phyloP scores from a whole-genome alignment of 2,329 filamentous ascomycete species.

The Neurospora crassa region DNA sequence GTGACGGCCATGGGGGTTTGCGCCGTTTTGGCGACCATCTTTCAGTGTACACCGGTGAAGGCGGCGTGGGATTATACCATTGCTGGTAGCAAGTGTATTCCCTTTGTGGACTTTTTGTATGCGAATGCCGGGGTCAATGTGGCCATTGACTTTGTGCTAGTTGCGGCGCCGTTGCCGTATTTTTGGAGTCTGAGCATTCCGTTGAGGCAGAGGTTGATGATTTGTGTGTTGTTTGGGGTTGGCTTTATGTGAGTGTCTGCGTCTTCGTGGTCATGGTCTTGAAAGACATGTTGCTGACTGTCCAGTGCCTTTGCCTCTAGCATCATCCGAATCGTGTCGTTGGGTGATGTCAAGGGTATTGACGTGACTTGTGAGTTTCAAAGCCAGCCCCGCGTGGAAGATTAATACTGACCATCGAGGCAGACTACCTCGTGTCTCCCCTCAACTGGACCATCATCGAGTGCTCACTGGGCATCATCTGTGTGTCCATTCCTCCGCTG shows the following conservation, averaged over 20 bases:
- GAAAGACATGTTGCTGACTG: not conserved
- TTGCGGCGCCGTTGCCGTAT: slow-evolving; percentile 20
- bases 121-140: slow-evolving; percentile 22
- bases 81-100: slow-evolving; percentile 15
- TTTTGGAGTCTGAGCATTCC: slow-evolving; percentile 22
- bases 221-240: slow-evolving; percentile 21
- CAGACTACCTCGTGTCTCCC: slow-evolving; percentile 21
- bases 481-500: slow-evolving; percentile 25
- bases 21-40: slow-evolving; percentile 19
- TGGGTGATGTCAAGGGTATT: slow-evolving; percentile 16
- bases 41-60: slow-evolving; percentile 19
- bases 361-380: slow-evolving; percentile 22
- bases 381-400: not conserved
- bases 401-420: not conserved
- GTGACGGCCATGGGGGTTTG: slow-evolving; percentile 18
- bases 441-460: slow-evolving; percentile 25
- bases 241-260: slow-evolving; percentile 21
- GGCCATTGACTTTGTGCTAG: slow-evolving; percentile 21
- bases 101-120: slow-evolving; percentile 20
- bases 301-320: slow-evolving; percentile 20
- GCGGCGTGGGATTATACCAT: slow-evolving; percentile 21
- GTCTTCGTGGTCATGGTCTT: accelerated
- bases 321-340: slow-evolving; percentile 18
- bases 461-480: slow-evolving; percentile 24
- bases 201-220: slow-evolving; percentile 17